Conservation (phyloP, 148 eudicot genomes). For the Vaccinium corymbosum region DNA sequence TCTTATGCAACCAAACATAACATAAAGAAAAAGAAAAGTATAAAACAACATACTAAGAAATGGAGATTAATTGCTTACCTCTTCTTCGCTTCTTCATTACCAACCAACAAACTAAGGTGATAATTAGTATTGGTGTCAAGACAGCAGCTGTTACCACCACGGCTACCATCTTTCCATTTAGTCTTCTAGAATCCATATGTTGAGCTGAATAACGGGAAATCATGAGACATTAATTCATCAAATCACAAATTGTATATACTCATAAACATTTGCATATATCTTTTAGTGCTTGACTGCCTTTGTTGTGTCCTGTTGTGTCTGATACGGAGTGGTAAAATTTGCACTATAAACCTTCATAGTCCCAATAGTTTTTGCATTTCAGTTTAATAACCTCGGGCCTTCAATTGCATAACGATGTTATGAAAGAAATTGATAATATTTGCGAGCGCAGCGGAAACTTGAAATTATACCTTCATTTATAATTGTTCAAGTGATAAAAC, state of each 20-base stretch:
- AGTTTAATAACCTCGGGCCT: not conserved
- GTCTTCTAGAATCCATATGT: not conserved
- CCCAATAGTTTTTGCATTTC: not conserved
- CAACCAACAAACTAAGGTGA: constrained; percentile 4
- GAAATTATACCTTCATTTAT: no score
- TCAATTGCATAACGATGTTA: no score
- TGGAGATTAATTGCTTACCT: not conserved
- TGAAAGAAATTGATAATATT: no score
- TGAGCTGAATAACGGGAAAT: not conserved
- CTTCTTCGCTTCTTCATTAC: not conserved
- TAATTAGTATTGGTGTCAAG: no score
- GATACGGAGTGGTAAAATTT: not conserved
- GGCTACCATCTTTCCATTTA: not conserved
- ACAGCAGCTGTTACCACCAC: not conserved
- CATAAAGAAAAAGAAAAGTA: no score
- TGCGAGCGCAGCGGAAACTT: no score
- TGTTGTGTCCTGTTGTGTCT: not conserved
- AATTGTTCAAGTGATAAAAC: no score
- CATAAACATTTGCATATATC: not conserved
- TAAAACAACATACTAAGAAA: not conserved
- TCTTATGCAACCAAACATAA: not conserved
- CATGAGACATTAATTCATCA: not conserved
- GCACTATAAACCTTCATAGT: not conserved
- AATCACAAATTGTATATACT: not conserved
- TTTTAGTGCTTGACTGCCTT: not conserved